phyloP scores from a whole-genome alignment of 108 stramenopile species.

The Cyclotella kingstonii region DNA sequence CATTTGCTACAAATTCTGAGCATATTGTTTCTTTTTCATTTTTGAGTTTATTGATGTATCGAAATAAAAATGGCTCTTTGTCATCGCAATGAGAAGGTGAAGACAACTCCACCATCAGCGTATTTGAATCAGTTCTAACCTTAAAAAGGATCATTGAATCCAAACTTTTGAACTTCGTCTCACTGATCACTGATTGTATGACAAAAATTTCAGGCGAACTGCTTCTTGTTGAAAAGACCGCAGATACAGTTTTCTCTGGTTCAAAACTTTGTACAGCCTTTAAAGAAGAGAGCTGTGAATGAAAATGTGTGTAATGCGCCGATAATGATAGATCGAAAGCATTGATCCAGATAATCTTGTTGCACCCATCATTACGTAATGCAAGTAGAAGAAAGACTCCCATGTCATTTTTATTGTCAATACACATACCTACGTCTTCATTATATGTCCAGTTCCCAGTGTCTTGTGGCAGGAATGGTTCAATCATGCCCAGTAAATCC shows the following conservation, averaged over 20 bases:
- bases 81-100: not conserved
- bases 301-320: constrained; percentile 5
- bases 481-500: constrained; percentile 3
- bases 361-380: not conserved
- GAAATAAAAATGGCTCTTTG: constrained; percentile 18
- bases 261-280: constrained; percentile 8
- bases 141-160: constrained; percentile 24
- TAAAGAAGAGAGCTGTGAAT: not conserved
- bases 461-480: too few relatives aligned
- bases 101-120: not conserved
- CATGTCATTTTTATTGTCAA: constrained; percentile 5
- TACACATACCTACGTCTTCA: constrained; percentile 10
- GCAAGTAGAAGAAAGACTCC: constrained; percentile 26
- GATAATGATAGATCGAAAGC: constrained; percentile 12
- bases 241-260: constrained; percentile 15
- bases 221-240: constrained; percentile 21
- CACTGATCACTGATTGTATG: constrained; percentile 14
- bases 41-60: constrained; percentile 2
- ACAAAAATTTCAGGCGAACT: constrained; percentile 13
- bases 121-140: constrained; percentile 4
- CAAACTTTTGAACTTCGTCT: constrained; percentile 2
- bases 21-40: not conserved
- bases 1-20: constrained; percentile 27
- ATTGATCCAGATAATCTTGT: constrained; percentile 27
- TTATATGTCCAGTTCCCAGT: constrained; percentile 2